Evolutionary conservation across 495 filamentous ascomycete genomes (phyloP), one percentile per base, ranked within the genome.

Genomic region (Neurospora sp.): DNA sequence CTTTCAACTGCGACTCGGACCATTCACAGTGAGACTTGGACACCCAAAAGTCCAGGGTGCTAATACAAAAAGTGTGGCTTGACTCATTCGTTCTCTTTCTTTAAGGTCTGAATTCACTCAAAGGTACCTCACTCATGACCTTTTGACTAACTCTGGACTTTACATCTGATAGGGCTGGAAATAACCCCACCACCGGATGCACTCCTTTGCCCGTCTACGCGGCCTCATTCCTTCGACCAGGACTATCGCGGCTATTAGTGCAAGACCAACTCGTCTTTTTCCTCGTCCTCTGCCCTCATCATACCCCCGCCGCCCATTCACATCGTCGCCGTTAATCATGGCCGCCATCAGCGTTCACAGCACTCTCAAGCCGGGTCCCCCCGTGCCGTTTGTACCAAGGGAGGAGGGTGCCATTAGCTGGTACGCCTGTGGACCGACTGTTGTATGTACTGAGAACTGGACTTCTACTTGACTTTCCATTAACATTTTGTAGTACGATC

Each of bases 401-500:
- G 89, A 94, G 78, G 83, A 87, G 27, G 91, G 88, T 71, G 91
- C 91, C 75, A 88, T 97, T 3, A 91, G 88, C 4, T 97, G 94
- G 94, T 97, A 97, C 82, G 91, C 88, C 59, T 97, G 93, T 83
- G 93, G 95, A 1, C 95, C 95, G 68, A 98, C 95, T 10, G 93
- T 65, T 35, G 53, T 65, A 65, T 35, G 53, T 65, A 65, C 31
- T 65, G 53, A 31, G 53, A 35, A 9, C 27, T 35, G 9, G 14
- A 65, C 20, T 59, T 65, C 12, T 35, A 16, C 27, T 31, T 18
- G 14, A 4, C 7, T 18, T 18, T 35, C 27, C 14, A 18, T 65
- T 65, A 16, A 65, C 53, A 65, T 18, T 12, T 53, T 22, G 1
- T 38, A 39, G 42, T 37, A 69, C 42, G 65, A 69, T 35, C 68